Percentiles rank a stretch among this genome's conserved stretches.
Evolutionary conservation across 2,329 filamentous ascomycete species (phyloP).

Genomic region (Colletotrichum paranaense): DNA sequence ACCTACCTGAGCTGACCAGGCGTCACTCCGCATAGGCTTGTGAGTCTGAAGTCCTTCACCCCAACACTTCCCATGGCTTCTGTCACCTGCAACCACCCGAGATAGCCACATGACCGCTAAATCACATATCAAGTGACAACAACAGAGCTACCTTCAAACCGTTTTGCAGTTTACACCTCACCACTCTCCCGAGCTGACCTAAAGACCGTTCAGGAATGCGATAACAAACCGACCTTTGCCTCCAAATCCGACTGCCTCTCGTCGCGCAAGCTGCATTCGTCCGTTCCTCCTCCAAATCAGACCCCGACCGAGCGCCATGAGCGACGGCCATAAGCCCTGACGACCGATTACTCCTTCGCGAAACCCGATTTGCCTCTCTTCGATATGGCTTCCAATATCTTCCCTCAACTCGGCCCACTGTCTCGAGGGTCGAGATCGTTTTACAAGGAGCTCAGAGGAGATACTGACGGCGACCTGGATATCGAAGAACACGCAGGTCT

Average conservation of each 20-base stretch:
- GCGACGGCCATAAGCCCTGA: constrained; percentile 1
- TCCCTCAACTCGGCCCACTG: constrained; percentile 55
- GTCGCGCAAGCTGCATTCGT: background rate
- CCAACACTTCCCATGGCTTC: background rate
- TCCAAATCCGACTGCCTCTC: background rate
- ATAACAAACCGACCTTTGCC: background rate
- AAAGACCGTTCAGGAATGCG: background rate
- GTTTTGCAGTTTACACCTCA: background rate
- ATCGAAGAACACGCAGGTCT: constrained; percentile 54
- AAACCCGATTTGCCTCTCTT: background rate
- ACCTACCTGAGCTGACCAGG: background rate
- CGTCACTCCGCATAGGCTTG: constrained; percentile 8
- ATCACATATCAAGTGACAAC: constrained; percentile 8
- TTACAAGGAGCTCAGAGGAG: constrained; percentile 59
- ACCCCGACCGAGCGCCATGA: constrained; percentile 8
- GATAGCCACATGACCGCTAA: constrained; percentile 7
- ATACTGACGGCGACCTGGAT: constrained; percentile 53
- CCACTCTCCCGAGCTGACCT: background rate
- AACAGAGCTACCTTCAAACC: background rate
- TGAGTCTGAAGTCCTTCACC: background rate
- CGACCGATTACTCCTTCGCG: background rate
- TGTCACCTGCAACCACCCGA: constrained; percentile 21
- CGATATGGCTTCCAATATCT: constrained; percentile 60
- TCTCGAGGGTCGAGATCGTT: constrained; percentile 54
- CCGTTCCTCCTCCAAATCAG: background rate